Conservation (phyloP, 805 yeast species). For the Zygosaccharomyces pseudorouxii region DNA sequence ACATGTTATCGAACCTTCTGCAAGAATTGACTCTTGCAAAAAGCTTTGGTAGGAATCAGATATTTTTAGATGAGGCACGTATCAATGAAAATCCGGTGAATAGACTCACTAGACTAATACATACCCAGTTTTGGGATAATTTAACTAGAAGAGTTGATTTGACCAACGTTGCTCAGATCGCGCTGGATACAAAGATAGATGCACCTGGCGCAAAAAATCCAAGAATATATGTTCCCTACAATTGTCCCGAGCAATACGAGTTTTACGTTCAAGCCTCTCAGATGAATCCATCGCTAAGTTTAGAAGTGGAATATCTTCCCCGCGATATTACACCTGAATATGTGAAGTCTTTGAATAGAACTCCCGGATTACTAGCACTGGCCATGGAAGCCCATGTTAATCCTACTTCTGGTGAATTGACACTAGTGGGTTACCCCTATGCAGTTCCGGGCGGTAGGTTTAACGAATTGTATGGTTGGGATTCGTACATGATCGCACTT, state of each 20-base stretch:
- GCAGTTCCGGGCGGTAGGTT: conserved; percentile 97
- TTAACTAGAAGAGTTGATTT: conserved; percentile 68
- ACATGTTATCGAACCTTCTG: conserved; percentile 77
- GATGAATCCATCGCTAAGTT: conserved; percentile 48
- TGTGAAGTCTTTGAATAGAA: conserved; percentile 68
- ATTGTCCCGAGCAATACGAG: conserved; percentile 65
- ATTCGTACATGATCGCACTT: conserved; percentile 84
- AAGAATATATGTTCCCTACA: conserved; percentile 70
- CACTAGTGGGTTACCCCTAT: conserved; percentile 69
- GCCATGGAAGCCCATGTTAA: conserved; percentile 57
- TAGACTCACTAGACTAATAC: conserved; percentile 66
- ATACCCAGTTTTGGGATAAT: conserved; percentile 74
- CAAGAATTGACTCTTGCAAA: conserved; percentile 89
- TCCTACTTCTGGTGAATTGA: conserved; percentile 46
- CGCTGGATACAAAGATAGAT: conserved; percentile 70
- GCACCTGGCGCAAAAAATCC: conserved; percentile 60
- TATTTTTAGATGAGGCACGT: conserved; percentile 76
- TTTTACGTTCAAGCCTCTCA: conserved; percentile 55
- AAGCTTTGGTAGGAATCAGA: conserved; percentile 68
- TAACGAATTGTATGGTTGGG: conserved; percentile 98
- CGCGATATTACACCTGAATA: conserved; percentile 67
- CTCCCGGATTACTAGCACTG: conserved; percentile 82
- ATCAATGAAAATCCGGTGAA: conserved; percentile 84
- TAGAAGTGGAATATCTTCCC: conserved; percentile 78
- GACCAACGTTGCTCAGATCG: conserved; percentile 60